Evolutionary conservation across 2,329 filamentous ascomycete genomes (phyloP), one percentile per base, ranked within the genome.

Genomic region (Talaromyces sp.): DNA sequence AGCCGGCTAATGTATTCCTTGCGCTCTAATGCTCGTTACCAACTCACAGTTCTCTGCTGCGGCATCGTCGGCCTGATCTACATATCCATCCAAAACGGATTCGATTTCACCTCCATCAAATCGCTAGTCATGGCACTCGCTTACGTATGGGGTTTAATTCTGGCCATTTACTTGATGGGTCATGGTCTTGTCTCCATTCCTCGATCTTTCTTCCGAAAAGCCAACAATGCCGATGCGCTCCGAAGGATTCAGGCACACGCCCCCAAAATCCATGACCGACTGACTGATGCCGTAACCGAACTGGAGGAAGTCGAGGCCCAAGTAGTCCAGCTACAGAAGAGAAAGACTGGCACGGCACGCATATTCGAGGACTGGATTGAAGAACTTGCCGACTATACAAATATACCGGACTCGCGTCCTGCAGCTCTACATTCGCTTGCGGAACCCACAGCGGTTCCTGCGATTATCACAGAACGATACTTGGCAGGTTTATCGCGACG

Each of bases 111-210:
- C 2, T 90, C 89, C 0, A 83, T 98, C 70, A 97, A 96, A 80
- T 89, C 87, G 41, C 82, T 96, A 47, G 84, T 96, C 68, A 97
- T 99, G 91, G 94, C 95, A 14, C 82, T 98, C 66, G 91, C 94
- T 43, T 99, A 99, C 77, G 92, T 92, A 66, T 98, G 93, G 90
- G 93, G 93, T 71, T 81, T 99, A 71, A 84, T 94, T 4, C 83
- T 98, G 61, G 95, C 93, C 54, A 97, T 99, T 67, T 98, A 97
- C 73, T 84, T 99, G 47, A 98, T 99, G 94, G 95, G 95, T 7
- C 95, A 99, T 77, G 95, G 95, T 8, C 83, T 99, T 31, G 95
- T 99, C 37, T 90, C 93, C 1, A 90, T 99, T 65, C 95, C 95
- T 0, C 85, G 94, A 69, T 87, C 86, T 43, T 82, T 99, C 16